These are phyloP conservation scores for Candida quercuum DNA, from an alignment of 805 yeast genomes.

Conservation along the genomic window DNA sequence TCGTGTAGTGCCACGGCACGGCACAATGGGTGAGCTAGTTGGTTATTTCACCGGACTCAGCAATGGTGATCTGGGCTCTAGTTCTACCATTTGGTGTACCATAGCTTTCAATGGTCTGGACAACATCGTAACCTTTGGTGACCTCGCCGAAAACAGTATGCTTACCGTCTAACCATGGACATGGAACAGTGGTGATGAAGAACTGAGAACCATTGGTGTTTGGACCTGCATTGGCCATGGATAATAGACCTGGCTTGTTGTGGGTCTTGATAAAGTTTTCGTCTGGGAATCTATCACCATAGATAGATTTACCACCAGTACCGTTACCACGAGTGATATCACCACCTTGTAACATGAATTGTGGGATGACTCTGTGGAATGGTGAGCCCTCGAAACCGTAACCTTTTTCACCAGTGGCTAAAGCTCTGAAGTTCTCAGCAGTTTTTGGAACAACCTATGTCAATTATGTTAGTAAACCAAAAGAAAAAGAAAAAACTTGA, in stretches of 20 bases:
- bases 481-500: too few relatives aligned
- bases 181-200: slow-evolving; percentile 76
- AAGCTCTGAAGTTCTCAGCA: slow-evolving; percentile 74
- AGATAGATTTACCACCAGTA: slow-evolving; percentile 87
- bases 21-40: too few relatives aligned
- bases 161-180: slow-evolving; percentile 75
- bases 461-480: slow-evolving; percentile 1
- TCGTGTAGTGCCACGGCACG: too few relatives aligned
- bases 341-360: slow-evolving; percentile 96
- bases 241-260: slow-evolving; percentile 73
- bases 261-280: slow-evolving; percentile 68
- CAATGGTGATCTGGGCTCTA: slow-evolving; percentile 57
- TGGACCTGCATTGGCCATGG: slow-evolving; percentile 94
- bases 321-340: slow-evolving; percentile 85
- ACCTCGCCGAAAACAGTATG: slow-evolving; percentile 81
- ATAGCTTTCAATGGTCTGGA: slow-evolving; percentile 53
- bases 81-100: slow-evolving; percentile 70
- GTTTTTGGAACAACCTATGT: slow-evolving; percentile 59
- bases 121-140: slow-evolving; percentile 55
- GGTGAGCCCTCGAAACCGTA: slow-evolving; percentile 79
- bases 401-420: slow-evolving; percentile 72
- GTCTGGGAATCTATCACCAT: slow-evolving; percentile 58
- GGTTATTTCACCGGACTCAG: slow-evolving; percentile 48
- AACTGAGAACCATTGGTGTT: slow-evolving; percentile 91
- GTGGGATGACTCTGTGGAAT: slow-evolving; percentile 93